Evolutionary conservation across 306 rosid species (phyloP), one percentile per base, ranked within the genome.

Genomic region (Gillenia trifoliata): DNA sequence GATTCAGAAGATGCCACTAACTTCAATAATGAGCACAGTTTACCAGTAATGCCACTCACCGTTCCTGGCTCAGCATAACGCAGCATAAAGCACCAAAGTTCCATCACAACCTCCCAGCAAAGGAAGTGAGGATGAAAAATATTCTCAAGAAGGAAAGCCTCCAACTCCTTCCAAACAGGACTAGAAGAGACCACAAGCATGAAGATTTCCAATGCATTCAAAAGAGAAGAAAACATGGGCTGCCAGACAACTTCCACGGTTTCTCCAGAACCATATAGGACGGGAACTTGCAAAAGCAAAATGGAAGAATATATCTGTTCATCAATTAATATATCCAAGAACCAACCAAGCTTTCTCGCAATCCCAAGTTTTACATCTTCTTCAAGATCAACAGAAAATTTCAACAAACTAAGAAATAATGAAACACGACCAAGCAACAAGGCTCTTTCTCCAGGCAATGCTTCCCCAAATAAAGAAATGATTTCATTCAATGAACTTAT

Each of bases 41-140:
- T 82, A 80, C 77, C 74, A 72, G 85, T 59, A 60, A 90, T 78
- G 73, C 54, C 80, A 64, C 73, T 84, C 76, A 76, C 90, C 85
- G 85, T 77, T 62, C 78, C 80, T 55, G 77, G 69, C 81, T 91
- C 96, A 20, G 91, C 89, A 87, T 88, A 76, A 68, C 90, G 89
- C 75, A 86, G 71, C 77, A 91, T 66, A 83, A 94, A 94, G 83
- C 98, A 85, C 96, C 96, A 89, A 78, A 92, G 92, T 81, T 94
- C 97, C 94, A 87, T 87, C 55, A 91, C 88, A 82, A 94, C 79
- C 76, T 91, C 97, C 91, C 84, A 75, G 86, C 97, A 90, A 62
- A 94, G 90, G 66, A 92, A 83, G 86, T 94, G 98, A 65, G 98
- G 97, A 85, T 94, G 98, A 81, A 90, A 88, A 56, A 91, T 66